These are phyloP conservation scores for Microbotryum lychnidis-dioicae DNA, from an alignment of 1,284 basidiomycete genomes.

Conservation along the genomic window DNA sequence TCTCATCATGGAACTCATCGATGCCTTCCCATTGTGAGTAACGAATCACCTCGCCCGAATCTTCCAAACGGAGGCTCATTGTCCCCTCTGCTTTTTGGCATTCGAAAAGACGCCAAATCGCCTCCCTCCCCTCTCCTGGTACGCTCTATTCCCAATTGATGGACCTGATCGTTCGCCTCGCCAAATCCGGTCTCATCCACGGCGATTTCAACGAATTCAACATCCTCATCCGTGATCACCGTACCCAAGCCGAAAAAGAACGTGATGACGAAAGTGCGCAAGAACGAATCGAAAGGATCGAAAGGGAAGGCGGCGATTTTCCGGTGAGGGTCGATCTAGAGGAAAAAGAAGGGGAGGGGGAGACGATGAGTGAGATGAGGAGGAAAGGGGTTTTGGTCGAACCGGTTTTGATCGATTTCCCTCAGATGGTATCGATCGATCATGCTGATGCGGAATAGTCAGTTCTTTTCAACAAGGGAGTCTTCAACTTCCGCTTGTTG, in stretches of 20 bases:
- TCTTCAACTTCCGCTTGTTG: too few relatives aligned
- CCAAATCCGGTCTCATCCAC: slow-evolving; percentile 86
- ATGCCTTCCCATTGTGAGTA: slow-evolving; percentile 79
- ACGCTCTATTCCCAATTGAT: slow-evolving; percentile 86
- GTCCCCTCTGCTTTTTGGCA: not conserved
- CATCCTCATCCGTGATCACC: slow-evolving; percentile 66
- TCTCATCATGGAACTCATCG: slow-evolving; percentile 91
- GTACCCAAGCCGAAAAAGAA: slow-evolving; percentile 28
- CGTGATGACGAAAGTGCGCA: slow-evolving; percentile 28
- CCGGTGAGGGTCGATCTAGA: slow-evolving; percentile 24
- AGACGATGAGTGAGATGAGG: slow-evolving; percentile 11
- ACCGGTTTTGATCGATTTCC: slow-evolving; percentile 94
- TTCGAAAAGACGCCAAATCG: slow-evolving; percentile 63
- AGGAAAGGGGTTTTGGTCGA: slow-evolving; percentile 42
- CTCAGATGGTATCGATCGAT: slow-evolving; percentile 97
- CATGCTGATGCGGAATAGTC: slow-evolving; percentile 96
- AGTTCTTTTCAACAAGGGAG: too few relatives aligned
- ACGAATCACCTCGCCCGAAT: too few relatives aligned
- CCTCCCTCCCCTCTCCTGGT: slow-evolving; percentile 71
- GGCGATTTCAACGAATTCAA: slow-evolving; percentile 99
- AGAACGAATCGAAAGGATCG: slow-evolving; percentile 25
- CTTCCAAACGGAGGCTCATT: too few relatives aligned
- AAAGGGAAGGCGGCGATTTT: slow-evolving; percentile 12
- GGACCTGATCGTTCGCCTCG: slow-evolving; percentile 92
- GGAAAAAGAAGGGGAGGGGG: slow-evolving; percentile 49